A percentile compares a stretch with the other conserved stretches of the same genome.
These are phyloP conservation scores for Juncus inflexus DNA, from an alignment of 176 grass and related monocot species.

Conservation along the genomic window DNA sequence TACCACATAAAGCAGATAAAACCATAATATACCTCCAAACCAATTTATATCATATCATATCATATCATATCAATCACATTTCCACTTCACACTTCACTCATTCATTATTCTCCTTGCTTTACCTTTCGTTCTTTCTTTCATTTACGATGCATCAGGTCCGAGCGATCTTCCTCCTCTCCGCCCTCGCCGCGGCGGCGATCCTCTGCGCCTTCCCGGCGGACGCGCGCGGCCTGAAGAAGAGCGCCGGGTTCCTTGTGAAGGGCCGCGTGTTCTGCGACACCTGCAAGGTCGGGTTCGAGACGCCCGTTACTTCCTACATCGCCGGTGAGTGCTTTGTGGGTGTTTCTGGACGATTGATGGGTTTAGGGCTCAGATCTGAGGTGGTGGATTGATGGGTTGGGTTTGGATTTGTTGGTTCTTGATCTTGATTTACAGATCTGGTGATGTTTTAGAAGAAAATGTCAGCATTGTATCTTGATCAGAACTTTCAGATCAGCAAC, in stretches of 20 bases:
- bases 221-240: slow-evolving; percentile 30
- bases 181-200: slow-evolving; percentile 6
- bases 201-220: slow-evolving; percentile 16
- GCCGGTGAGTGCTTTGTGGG: slow-evolving; percentile 29
- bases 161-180: slow-evolving; percentile 19
- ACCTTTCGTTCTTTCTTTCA: background rate
- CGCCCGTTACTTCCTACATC: slow-evolving; percentile 77
- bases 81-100: background rate
- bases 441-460: slow-evolving; percentile 1
- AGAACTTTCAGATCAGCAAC: no score
- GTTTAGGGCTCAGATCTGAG: background rate
- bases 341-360: background rate
- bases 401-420: background rate
- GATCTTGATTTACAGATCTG: slow-evolving; percentile 13
- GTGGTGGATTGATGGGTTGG: slow-evolving; percentile 4
- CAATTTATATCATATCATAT: background rate
- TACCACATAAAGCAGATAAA: background rate
- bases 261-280: slow-evolving; percentile 91
- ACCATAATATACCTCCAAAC: background rate
- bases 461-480: background rate
- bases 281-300: slow-evolving; percentile 85
- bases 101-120: background rate
- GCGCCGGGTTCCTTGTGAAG: slow-evolving; percentile 49
- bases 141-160: slow-evolving; percentile 26
- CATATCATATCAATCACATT: background rate